phyloP scores from a whole-genome alignment of 257 asterid genomes.

The Paraleonurus japonicus region DNA sequence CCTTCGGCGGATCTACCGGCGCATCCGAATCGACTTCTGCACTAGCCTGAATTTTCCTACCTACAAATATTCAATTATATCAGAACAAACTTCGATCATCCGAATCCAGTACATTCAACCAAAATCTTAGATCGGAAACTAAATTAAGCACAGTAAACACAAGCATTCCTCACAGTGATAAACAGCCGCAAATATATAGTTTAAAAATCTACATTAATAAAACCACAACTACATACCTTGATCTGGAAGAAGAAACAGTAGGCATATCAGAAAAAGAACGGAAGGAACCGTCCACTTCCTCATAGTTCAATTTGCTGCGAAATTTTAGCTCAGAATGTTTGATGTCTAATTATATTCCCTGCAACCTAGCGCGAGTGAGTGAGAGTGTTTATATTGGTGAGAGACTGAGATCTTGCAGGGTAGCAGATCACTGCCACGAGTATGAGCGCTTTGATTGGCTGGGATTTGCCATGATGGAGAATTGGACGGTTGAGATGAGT shows the following conservation, averaged over 20 bases:
- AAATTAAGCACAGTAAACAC: not conserved
- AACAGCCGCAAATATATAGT: not conserved
- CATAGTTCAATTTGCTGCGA: conserved; percentile 35
- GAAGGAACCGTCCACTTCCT: conserved; percentile 85
- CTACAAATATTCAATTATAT: conserved; percentile 28
- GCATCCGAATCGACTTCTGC: conserved; percentile 71
- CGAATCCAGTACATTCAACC: not conserved
- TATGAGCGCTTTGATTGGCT: conserved; percentile 43
- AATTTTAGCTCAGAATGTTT: not conserved
- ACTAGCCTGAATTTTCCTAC: conserved; percentile 67
- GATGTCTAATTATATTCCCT: not conserved
- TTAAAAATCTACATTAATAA: not conserved
- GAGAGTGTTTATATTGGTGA: conserved; percentile 4
- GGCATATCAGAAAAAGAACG: conserved; percentile 61
- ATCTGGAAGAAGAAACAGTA: conserved; percentile 77
- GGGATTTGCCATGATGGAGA: conserved; percentile 40
- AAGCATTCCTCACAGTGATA: not conserved
- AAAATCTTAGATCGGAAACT: not conserved
- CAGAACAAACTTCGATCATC: not conserved
- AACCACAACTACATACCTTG: conserved; percentile 46
- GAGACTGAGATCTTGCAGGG: conserved; percentile 14
- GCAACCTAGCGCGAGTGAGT: not conserved
- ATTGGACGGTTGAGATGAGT: conserved; percentile 36
- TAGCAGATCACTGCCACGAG: conserved; percentile 34
- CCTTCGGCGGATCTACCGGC: conserved; percentile 76